These are phyloP conservation scores for Tricholomella constricta DNA, from an alignment of 768 basidiomycete genomes.

Conservation along the genomic window DNA sequence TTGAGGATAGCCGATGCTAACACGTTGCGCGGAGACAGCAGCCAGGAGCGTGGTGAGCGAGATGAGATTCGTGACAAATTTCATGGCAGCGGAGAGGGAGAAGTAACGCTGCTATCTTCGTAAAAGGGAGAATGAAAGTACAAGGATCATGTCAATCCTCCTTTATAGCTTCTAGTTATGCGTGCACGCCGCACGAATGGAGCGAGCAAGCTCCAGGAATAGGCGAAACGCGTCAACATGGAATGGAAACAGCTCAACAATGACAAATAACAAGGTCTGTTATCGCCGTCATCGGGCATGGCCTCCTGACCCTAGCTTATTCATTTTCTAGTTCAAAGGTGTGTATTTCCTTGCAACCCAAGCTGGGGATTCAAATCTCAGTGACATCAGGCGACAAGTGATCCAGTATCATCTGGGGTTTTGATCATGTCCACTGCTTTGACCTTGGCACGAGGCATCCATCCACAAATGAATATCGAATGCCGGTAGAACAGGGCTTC, in stretches of 20 bases:
- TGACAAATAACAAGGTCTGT: background rate
- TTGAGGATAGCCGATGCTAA: slow-evolving; percentile 42
- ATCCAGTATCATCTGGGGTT: too few species aligned
- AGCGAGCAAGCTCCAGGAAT: background rate
- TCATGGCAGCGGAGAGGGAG: background rate
- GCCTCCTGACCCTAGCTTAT: too few species aligned
- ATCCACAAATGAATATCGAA: too few species aligned
- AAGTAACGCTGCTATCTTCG: background rate
- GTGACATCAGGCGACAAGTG: too few species aligned
- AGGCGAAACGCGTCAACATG: slow-evolving; percentile 10
- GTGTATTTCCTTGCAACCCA: too few species aligned
- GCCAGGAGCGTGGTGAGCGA: slow-evolving; percentile 27
- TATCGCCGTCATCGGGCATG: background rate
- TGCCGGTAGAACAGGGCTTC: too few species aligned
- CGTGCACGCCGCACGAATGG: background rate
- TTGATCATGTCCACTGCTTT: too few species aligned
- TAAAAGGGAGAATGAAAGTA: background rate
- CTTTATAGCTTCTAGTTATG: background rate
- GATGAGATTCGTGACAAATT: background rate
- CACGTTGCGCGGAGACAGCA: slow-evolving; percentile 41
- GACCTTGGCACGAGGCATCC: too few species aligned
- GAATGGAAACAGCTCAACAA: background rate
- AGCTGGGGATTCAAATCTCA: too few species aligned
- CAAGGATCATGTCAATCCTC: background rate
- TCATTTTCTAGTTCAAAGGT: too few species aligned